Percentiles rank a stretch among this genome's conserved stretches.
phyloP scores from a whole-genome alignment of 768 basidiomycete species.

The Trametopsis cervina region DNA sequence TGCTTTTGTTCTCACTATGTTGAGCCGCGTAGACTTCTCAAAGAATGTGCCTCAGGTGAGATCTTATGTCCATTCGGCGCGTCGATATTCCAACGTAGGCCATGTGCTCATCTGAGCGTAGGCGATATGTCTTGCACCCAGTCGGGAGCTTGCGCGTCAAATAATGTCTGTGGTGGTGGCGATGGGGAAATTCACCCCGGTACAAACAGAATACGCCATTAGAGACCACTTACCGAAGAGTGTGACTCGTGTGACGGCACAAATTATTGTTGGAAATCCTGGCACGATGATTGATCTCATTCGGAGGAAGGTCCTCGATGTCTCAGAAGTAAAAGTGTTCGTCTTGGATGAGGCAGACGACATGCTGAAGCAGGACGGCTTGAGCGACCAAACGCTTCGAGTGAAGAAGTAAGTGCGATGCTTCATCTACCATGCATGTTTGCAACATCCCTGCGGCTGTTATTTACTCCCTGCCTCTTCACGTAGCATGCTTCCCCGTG shows the following conservation, averaged over 20 bases:
- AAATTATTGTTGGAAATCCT: conserved; percentile 93
- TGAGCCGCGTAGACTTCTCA: conserved; percentile 85
- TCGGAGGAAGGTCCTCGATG: conserved; percentile 69
- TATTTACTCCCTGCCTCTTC: background rate
- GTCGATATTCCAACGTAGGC: background rate
- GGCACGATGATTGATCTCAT: conserved; percentile 92
- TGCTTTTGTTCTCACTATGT: conserved; percentile 96
- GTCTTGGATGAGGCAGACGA: conserved; percentile 99
- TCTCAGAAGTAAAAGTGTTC: conserved; percentile 79
- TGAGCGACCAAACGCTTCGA: conserved; percentile 88
- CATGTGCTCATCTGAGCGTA: conserved; percentile 24
- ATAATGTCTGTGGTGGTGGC: conserved; percentile 92
- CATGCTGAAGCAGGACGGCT: conserved; percentile 91
- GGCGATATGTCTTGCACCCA: conserved; percentile 97
- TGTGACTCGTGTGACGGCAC: conserved; percentile 68
- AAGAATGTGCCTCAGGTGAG: conserved; percentile 77
- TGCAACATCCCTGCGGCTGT: too few relatives aligned
- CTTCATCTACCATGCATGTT: too few relatives aligned
- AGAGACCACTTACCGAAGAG: conserved; percentile 72
- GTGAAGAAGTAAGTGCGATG: conserved; percentile 76
- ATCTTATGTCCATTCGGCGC: conserved; percentile 1
- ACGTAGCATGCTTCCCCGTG: conserved; percentile 50
- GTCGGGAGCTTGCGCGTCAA: conserved; percentile 93
- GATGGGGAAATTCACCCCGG: conserved; percentile 92
- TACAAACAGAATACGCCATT: conserved; percentile 94